Conservation (phyloP, 139 green algal species). For the Picochlorum sp. region DNA sequence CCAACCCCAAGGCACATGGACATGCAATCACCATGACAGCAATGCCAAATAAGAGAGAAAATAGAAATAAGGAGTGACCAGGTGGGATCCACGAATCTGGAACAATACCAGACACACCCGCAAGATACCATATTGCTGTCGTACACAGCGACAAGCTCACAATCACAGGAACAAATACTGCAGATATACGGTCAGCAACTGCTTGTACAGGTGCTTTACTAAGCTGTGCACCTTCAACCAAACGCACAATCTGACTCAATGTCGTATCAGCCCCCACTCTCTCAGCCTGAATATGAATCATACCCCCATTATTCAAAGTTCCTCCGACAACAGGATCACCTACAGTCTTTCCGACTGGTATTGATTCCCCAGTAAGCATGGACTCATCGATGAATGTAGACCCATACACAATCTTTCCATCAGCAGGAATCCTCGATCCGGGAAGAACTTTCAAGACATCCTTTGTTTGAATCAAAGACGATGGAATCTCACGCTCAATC, state of each 20-base stretch:
- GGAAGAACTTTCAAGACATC: slow-evolving; percentile 88
- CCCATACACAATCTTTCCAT: slow-evolving; percentile 75
- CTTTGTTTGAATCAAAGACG: slow-evolving; percentile 68
- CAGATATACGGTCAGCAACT: slow-evolving; percentile 74
- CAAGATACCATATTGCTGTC: slow-evolving; percentile 67
- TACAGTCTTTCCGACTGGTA: slow-evolving; percentile 58
- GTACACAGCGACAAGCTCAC: slow-evolving; percentile 66
- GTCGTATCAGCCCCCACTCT: slow-evolving; percentile 73
- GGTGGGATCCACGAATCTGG: slow-evolving; percentile 65
- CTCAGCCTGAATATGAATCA: slow-evolving; percentile 52
- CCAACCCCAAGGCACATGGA: slow-evolving; percentile 91
- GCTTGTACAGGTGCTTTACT: slow-evolving; percentile 92
- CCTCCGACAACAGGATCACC: slow-evolving; percentile 76
- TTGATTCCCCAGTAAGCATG: slow-evolving; percentile 93
- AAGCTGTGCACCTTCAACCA: slow-evolving; percentile 92
- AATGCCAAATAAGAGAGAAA: slow-evolving; percentile 91
- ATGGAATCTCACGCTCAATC: slow-evolving; percentile 57
- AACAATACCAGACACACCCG: slow-evolving; percentile 35
- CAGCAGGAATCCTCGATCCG: slow-evolving; percentile 69
- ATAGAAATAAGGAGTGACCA: slow-evolving; percentile 75
- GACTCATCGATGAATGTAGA: slow-evolving; percentile 83
- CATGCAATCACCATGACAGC: slow-evolving; percentile 95
- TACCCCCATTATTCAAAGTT: slow-evolving; percentile 77
- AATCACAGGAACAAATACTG: slow-evolving; percentile 85
- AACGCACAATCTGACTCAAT: slow-evolving; percentile 84